Base-by-base conservation (phyloP, 208 protist species). In the Trypanosoma brucei region DNA sequence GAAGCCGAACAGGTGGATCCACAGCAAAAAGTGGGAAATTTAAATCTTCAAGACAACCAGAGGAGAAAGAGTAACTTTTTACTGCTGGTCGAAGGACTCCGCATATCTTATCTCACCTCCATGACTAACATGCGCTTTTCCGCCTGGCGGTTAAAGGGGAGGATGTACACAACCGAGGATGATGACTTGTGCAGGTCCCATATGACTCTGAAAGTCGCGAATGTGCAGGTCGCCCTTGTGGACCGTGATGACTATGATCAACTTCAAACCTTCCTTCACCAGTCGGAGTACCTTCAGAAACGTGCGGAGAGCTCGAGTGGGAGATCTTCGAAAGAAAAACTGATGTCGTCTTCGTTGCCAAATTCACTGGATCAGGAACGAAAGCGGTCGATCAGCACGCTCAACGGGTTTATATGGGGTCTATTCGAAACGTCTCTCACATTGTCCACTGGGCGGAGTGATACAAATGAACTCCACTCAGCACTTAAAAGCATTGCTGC, bases 231-330 rank as follows among this genome's bases (percentile, higher is more conserved):
- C 22, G 90, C 86, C 31, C 68, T 96, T 34, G 84, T 92, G 5
- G 90, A 96, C 75, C 83, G 85, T 54, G 78, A 93, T 55, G 86
- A 92, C 65, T 75, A 95, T 66, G 84, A 92, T 59, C 81, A 91
- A 65, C 50, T 62, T 6, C 59, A 60, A 39, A n/a, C 68, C 33
- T 11, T 14, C 37, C 31, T 52, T 13, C 42, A 52, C 33, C 62
- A 49, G 11, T 31, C 37, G 0, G 58, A 76, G 56, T 34, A 34
- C 30, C 50, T 54, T n/a, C 50, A 54, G 50, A 54, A 35, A n/a
- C 6, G 50, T 11, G 11, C 8, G 42, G 11, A 6, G 6, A 11
- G 11, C 8, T 11, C 42, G 8, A 31, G 31, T 31, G 6, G 6
- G 30, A 35, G 9, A 6, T 33, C 6, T 7, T n/a, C 50, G 8